phyloP scores from a whole-genome alignment of 192 early-diverging fungal genomes.

The Backusella luteola region DNA sequence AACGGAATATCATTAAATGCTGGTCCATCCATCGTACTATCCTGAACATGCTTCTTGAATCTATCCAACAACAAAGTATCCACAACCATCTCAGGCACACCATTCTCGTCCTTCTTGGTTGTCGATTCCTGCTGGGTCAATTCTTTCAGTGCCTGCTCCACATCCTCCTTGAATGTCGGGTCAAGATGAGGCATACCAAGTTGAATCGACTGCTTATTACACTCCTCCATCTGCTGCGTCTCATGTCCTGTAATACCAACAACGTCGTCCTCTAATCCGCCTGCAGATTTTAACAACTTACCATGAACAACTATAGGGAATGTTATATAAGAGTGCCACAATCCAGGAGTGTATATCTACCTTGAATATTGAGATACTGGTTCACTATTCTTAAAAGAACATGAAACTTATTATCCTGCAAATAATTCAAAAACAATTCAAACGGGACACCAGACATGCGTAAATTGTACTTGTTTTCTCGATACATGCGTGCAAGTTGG shows the following conservation, averaged over 20 bases:
- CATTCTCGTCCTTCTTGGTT: background rate
- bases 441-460: slow-evolving; percentile 86
- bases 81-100: background rate
- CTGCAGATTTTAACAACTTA: slow-evolving; percentile 35
- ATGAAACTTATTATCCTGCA: slow-evolving; percentile 92
- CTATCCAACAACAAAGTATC: background rate
- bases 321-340: background rate
- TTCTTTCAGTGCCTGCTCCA: slow-evolving; percentile 76
- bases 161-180: slow-evolving; percentile 70
- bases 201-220: slow-evolving; percentile 77
- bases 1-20: slow-evolving; percentile 64
- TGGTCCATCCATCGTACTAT: slow-evolving; percentile 56
- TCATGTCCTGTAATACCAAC: slow-evolving; percentile 73
- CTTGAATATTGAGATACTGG: slow-evolving; percentile 82
- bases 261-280: slow-evolving; percentile 56
- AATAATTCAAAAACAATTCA: slow-evolving; percentile 85
- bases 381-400: slow-evolving; percentile 89
- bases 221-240: slow-evolving; percentile 68
- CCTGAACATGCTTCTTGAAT: slow-evolving; percentile 30
- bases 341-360: no score
- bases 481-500: slow-evolving; percentile 76
- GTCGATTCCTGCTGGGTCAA: slow-evolving; percentile 21
- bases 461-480: slow-evolving; percentile 81
- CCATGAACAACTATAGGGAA: slow-evolving; percentile 28
- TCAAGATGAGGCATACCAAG: slow-evolving; percentile 76